Evolutionary conservation across 495 filamentous ascomycete genomes (phyloP).

Genomic region (Trypethelium eluteriae): DNA sequence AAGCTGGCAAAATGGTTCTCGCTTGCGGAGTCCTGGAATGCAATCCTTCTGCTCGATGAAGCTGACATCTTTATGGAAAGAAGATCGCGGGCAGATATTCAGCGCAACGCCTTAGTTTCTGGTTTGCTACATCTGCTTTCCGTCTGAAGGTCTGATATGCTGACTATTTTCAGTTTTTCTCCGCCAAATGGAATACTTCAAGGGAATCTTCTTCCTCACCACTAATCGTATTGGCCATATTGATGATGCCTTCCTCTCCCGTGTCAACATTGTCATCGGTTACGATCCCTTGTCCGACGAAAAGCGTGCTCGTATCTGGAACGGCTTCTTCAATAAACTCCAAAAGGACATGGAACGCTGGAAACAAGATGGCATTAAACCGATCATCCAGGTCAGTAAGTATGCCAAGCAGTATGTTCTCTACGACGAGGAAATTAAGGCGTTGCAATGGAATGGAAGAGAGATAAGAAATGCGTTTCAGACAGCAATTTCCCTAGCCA

Average conservation of each 20-base stretch:
- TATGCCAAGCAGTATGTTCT: slow-evolving; percentile 8
- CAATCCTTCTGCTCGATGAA: slow-evolving; percentile 18
- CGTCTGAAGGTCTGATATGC: not conserved
- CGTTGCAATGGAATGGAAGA: not conserved
- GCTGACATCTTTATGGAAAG: slow-evolving; percentile 18
- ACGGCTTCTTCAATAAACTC: slow-evolving; percentile 6
- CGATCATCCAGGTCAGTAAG: slow-evolving; percentile 10
- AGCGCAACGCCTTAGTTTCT: slow-evolving; percentile 2
- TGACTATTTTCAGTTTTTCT: not conserved
- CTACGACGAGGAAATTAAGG: not conserved
- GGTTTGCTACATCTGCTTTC: not conserved
- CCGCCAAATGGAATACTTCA: slow-evolving; percentile 6
- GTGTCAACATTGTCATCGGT: not conserved
- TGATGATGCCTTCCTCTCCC: slow-evolving; percentile 1
- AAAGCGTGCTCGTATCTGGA: slow-evolving; percentile 1
- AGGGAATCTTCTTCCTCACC: not conserved
- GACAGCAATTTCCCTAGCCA: slow-evolving; percentile 8
- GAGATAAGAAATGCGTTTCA: slow-evolving; percentile 11
- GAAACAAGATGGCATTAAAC: not conserved
- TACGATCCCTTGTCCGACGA: not conserved
- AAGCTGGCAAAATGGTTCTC: slow-evolving; percentile 3
- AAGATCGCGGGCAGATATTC: not conserved
- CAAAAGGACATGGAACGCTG: slow-evolving; percentile 7
- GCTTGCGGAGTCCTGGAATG: slow-evolving; percentile 8
- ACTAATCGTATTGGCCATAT: slow-evolving; percentile 3